Evolutionary conservation across 73 alveolate genomes (phyloP).

Genomic region (Paramecium tetraurelia): DNA sequence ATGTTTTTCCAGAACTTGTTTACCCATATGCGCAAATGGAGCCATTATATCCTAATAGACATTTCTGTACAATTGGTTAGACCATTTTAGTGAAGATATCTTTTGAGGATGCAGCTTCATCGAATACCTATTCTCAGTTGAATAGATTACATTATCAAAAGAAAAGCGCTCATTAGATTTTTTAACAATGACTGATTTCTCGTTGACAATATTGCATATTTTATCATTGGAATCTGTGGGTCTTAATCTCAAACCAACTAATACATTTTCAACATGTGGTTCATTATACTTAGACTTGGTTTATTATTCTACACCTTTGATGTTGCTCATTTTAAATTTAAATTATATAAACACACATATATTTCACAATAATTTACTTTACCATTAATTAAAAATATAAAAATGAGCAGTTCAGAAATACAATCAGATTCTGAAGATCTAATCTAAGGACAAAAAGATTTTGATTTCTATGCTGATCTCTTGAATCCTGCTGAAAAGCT

Average conservation of each 20-base stretch:
- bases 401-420: constrained; percentile 23
- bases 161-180: constrained; percentile 23
- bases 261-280: neutral
- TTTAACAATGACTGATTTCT: neutral
- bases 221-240: constrained; percentile 18
- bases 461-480: neutral
- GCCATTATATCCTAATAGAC: constrained; percentile 13
- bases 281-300: neutral
- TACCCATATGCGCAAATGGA: constrained; percentile 46
- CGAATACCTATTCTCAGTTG: neutral
- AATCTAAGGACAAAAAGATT: neutral
- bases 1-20: constrained; percentile 48
- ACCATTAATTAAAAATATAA: constrained; percentile 5
- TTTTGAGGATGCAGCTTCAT: neutral
- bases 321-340: neutral
- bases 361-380: neutral
- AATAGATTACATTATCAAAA: neutral
- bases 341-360: neutral
- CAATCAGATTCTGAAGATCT: constrained; percentile 29
- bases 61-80: neutral
- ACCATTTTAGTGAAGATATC: neutral
- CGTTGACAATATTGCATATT: neutral
- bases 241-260: constrained; percentile 41
- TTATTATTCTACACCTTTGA: neutral
- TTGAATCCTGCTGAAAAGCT: neutral